Percentiles rank a stretch among this genome's conserved stretches.
phyloP scores from a whole-genome alignment of 192 early-diverging fungal species.

The Mortierella hygrophila region DNA sequence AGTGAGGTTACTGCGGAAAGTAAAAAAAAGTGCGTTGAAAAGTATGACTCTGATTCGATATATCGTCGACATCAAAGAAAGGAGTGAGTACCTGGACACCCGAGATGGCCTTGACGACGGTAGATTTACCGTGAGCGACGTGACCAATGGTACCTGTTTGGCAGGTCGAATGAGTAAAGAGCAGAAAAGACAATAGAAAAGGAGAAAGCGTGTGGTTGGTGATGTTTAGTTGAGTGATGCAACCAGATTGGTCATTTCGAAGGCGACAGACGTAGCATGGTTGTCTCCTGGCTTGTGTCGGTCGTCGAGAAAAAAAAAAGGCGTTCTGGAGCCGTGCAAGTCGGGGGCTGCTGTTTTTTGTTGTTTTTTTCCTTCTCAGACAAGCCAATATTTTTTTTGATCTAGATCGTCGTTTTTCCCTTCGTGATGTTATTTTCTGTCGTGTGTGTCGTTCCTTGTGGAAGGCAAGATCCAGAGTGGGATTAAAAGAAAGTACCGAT shows the following conservation, averaged over 20 bases:
- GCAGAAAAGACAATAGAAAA: neutral
- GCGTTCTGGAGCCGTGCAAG: neutral
- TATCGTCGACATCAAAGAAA: neutral
- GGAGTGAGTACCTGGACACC: constrained; percentile 82
- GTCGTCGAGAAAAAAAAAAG: neutral
- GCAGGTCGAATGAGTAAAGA: neutral
- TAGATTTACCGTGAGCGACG: constrained; percentile 99
- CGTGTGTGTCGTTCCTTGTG: neutral
- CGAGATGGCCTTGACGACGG: constrained; percentile 98
- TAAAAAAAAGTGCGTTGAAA: neutral
- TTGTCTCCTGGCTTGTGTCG: neutral
- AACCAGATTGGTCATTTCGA: neutral
- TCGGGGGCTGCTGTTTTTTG: neutral
- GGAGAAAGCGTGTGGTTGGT: neutral
- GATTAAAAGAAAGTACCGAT: constrained; percentile 76
- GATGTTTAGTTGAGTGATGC: neutral
- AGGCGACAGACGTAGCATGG: neutral
- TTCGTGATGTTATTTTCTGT: neutral
- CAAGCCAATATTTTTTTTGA: constrained; percentile 9
- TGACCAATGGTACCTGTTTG: constrained; percentile 95
- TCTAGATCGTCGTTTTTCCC: neutral
- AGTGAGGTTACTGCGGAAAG: constrained; percentile 6
- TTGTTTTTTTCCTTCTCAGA: constrained; percentile 10
- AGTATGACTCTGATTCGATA: constrained; percentile 3
- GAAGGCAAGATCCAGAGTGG: too few species aligned